Evolutionary conservation across 768 basidiomycete species (phyloP), one percentile per base, ranked within the genome.

Genomic region (Mycena metata): DNA sequence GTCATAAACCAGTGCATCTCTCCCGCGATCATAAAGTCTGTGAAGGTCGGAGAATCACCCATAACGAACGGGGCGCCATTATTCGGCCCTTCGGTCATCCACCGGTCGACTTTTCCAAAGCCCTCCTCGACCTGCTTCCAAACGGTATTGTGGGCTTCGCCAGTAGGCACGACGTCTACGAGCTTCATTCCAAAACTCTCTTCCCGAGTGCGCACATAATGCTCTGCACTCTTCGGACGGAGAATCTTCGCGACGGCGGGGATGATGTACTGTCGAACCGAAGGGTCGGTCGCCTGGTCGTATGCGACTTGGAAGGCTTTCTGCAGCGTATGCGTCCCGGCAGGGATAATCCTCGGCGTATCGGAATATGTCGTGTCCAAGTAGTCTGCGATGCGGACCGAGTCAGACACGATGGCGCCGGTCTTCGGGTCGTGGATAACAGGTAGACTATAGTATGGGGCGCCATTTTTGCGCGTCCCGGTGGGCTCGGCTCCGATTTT

Each of bases 301-400:
- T 39, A 58, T 5, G 68, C 67, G 19, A 24, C 47, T 15, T 42
- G 12, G 71, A 79, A 77, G 30, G 69, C 68, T 2, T 54, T 51
- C 45, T 79, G 76, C 19, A 79, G 72, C 30, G 75, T 74, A 26
- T 67, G 69, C 0, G 79, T 78, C 43, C 72, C 78, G 7, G 55
- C 59, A 0, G 82, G 82, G 16, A 84, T 69, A 16, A 85, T 57
- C 33, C 46, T 64, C 3, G 78, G 81, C 0, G 79, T 78, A 46
- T 80, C 77, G 0, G 86, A 85, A 74, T 86, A 88, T 3, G 79
- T 76, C 10, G 79, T 70, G 63, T 88, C 87, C 39, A 88, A 78
- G 72, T 89, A 87, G 13, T 78, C 68, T 0, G 83, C 85, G 69
- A 89, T 88, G 33, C 64, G 72, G 26, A 74, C 54, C 0, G 86